Evolutionary conservation across 805 yeast species (phyloP).

Genomic region (Kodamaea laetipori): DNA sequence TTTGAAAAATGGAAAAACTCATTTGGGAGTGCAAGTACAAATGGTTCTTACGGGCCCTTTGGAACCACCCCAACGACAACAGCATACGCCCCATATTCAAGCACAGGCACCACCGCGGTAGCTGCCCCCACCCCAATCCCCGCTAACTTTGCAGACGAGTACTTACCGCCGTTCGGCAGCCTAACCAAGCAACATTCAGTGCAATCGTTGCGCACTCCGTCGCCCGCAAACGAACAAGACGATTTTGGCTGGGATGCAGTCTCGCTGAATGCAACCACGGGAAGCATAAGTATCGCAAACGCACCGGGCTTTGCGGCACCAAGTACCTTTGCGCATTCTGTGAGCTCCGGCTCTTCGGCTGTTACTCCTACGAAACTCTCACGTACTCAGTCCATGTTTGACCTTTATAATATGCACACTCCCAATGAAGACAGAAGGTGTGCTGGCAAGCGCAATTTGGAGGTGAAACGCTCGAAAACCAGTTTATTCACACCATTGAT

Average conservation of each 20-base stretch:
- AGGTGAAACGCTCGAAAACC: conserved; percentile 20
- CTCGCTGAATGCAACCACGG: conserved; percentile 5
- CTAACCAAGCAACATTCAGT: conserved; percentile 27
- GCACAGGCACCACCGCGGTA: conserved; percentile 2
- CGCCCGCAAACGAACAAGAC: conserved; percentile 38
- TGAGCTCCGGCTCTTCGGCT: conserved; percentile 4
- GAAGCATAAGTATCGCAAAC: conserved; percentile 1
- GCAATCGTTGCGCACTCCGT: conserved; percentile 37
- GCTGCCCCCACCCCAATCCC: conserved; percentile 4
- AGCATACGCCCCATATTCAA: neutral
- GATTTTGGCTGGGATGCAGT: conserved; percentile 26
- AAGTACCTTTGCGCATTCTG: neutral
- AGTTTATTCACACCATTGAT: conserved; percentile 26
- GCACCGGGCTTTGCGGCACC: neutral
- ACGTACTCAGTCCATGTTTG: conserved; percentile 40
- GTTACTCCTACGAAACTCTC: conserved; percentile 26
- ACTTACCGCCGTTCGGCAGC: conserved; percentile 20
- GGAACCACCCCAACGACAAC: conserved; percentile 3
- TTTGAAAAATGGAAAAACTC: conserved; percentile 48
- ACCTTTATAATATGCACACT: conserved; percentile 19
- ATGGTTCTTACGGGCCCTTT: neutral
- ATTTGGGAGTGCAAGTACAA: conserved; percentile 17
- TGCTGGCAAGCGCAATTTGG: conserved; percentile 7
- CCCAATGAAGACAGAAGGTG: neutral
- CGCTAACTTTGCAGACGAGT: conserved; percentile 13